Conservation (phyloP, 2,329 filamentous ascomycete genomes). For the Trichoderma citrinoviride region DNA sequence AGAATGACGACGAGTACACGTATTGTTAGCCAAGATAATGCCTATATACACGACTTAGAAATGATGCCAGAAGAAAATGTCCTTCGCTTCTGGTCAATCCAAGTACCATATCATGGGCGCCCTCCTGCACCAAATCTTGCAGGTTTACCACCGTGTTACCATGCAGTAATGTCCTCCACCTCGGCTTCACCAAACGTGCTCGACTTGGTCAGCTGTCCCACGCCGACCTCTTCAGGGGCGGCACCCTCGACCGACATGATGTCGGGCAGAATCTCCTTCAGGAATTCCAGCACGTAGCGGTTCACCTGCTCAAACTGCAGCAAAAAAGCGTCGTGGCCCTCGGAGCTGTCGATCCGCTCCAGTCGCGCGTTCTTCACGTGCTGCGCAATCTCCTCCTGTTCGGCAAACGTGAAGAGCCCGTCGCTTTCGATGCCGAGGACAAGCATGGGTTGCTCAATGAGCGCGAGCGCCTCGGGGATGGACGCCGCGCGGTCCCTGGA, state of each 20-base stretch:
- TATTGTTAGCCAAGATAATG: too few species aligned
- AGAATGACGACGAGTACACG: too few species aligned
- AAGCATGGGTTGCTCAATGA: conserved; percentile 85
- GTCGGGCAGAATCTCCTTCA: conserved; percentile 78
- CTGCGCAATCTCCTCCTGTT: conserved; percentile 87
- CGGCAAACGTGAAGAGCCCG: conserved; percentile 93
- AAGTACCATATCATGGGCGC: too few species aligned
- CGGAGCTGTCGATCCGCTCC: conserved; percentile 85
- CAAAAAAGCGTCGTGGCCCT: conserved; percentile 95
- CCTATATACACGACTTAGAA: too few species aligned
- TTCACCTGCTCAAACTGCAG: conserved; percentile 98
- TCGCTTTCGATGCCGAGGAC: conserved; percentile 95
- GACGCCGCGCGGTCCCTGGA: conserved; percentile 69
- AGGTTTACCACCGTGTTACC: too few species aligned
- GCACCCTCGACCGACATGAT: conserved; percentile 70
- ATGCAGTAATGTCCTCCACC: conserved; percentile 93
- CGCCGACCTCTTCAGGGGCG: conserved; percentile 48
- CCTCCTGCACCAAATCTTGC: too few species aligned
- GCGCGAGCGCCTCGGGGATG: conserved; percentile 70
- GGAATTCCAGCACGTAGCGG: conserved; percentile 76
- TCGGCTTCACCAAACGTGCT: conserved; percentile 95
- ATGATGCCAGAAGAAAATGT: too few species aligned
- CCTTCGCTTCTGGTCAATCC: too few species aligned
- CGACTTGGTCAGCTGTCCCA: conserved; percentile 71
- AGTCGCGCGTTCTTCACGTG: conserved; percentile 75